phyloP scores from a whole-genome alignment of 2,329 filamentous ascomycete genomes.

The Neocucurbitaria cava region DNA sequence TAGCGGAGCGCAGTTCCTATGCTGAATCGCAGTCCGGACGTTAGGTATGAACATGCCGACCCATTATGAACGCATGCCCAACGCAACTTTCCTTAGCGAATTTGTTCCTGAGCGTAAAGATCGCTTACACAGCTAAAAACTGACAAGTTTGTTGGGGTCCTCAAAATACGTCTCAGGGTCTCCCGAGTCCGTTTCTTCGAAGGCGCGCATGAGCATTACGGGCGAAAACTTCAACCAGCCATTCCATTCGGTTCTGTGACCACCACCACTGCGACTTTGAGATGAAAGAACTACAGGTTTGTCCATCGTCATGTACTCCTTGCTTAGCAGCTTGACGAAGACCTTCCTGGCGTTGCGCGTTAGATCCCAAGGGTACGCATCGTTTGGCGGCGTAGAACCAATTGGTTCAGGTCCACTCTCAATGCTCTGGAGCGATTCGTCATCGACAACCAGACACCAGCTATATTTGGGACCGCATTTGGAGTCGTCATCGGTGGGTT shows the following conservation, averaged over 20 bases:
- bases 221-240: constrained; percentile 7
- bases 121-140: not conserved
- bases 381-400: constrained; percentile 7
- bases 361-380: not conserved
- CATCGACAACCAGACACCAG: constrained; percentile 9
- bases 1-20: no score
- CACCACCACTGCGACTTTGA: not conserved
- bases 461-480: constrained; percentile 3
- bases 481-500: constrained; percentile 1
- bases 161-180: not conserved
- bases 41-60: no score
- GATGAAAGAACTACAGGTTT: not conserved
- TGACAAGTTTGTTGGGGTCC: not conserved
- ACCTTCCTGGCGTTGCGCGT: not conserved
- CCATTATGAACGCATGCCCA: no score
- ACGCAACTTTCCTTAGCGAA: no score
- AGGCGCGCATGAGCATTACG: constrained; percentile 2
- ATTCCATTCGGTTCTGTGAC: no score
- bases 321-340: constrained; percentile 7
- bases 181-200: not conserved
- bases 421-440: constrained; percentile 9
- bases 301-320: not conserved
- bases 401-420: constrained; percentile 7
- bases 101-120: no score
- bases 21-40: no score